Evolutionary conservation across 768 basidiomycete genomes (phyloP).

Genomic region (Phylloporus rhodoxanthus): DNA sequence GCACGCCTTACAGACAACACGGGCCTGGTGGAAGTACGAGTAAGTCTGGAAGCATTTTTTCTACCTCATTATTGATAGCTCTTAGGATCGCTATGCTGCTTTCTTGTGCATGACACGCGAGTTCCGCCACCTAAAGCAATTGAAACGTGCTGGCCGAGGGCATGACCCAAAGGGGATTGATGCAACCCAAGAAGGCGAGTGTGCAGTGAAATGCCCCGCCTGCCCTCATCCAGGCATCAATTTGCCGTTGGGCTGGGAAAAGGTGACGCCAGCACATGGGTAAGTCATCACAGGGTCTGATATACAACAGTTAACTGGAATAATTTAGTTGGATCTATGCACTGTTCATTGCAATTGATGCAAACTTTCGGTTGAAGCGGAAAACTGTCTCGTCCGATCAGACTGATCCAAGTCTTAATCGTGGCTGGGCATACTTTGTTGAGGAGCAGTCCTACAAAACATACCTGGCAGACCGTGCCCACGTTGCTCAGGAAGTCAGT

Average conservation of each 20-base stretch:
- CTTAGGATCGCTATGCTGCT: neutral
- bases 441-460: conserved; percentile 16
- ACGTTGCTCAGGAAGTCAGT: too few species aligned
- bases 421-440: conserved; percentile 14
- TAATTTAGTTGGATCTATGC: conserved; percentile 20
- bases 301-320: conserved; percentile 6
- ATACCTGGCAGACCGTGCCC: neutral
- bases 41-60: too few species aligned
- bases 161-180: neutral
- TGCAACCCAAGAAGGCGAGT: neutral
- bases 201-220: neutral
- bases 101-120: neutral
- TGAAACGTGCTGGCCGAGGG: neutral
- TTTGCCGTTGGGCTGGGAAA: neutral
- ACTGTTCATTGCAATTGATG: conserved; percentile 14
- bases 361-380: conserved; percentile 13
- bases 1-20: neutral
- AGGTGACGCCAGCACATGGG: neutral
- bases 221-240: conserved; percentile 6
- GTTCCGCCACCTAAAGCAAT: neutral
- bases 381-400: conserved; percentile 9
- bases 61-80: too few species aligned
- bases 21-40: neutral
- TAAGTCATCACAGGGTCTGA: neutral
- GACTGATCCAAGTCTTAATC: conserved; percentile 15